phyloP scores from a whole-genome alignment of 306 rosid species.

The Pyrus communis region DNA sequence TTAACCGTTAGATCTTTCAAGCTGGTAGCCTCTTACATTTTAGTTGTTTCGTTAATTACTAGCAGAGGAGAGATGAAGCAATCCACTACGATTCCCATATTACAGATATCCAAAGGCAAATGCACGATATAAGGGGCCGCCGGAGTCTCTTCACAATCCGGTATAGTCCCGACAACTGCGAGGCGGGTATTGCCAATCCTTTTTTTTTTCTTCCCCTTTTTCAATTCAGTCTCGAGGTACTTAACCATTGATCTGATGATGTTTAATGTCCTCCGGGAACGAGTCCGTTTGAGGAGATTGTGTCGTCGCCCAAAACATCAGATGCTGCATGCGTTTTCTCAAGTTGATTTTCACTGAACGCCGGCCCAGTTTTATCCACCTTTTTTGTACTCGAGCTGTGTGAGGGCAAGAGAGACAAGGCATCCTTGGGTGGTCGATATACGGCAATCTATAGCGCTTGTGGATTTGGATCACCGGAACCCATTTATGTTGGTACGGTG shows the following conservation, averaged over 20 bases:
- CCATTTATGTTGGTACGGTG: background rate
- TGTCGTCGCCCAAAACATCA: constrained; percentile 49
- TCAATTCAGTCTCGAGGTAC: background rate
- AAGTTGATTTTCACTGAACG: background rate
- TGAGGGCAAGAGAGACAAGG: background rate
- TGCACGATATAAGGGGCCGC: constrained; percentile 95
- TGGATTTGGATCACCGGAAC: background rate
- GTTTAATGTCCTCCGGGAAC: constrained; percentile 43
- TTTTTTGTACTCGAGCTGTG: background rate
- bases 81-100: constrained; percentile 79
- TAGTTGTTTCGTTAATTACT: constrained; percentile 7
- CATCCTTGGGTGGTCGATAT: too few relatives aligned
- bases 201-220: background rate
- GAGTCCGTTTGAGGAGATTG: constrained; percentile 74
- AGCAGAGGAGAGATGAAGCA: constrained; percentile 91
- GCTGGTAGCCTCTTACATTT: constrained; percentile 4
- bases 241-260: background rate
- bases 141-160: constrained; percentile 72
- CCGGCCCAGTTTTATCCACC: background rate
- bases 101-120: constrained; percentile 64
- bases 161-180: constrained; percentile 64
- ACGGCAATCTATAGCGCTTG: too few relatives aligned
- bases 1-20: background rate
- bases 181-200: constrained; percentile 39
- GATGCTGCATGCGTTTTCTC: background rate